These are phyloP conservation scores for Periconia digitata DNA, from an alignment of 2,329 filamentous ascomycete species.

Conservation along the genomic window DNA sequence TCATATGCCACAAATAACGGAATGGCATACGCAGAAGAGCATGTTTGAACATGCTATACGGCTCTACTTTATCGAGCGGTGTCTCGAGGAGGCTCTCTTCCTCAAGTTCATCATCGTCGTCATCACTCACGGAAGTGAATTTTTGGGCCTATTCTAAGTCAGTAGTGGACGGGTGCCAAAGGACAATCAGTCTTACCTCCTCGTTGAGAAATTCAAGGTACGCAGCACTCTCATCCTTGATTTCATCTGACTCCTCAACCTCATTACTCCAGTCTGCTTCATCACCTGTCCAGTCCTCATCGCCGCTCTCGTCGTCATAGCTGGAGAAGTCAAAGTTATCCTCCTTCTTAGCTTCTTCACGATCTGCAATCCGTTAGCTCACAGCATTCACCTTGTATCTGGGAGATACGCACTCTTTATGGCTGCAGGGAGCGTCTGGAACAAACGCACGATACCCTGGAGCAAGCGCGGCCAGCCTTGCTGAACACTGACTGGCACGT, in stretches of 20 bases:
- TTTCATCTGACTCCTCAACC: conserved; percentile 65
- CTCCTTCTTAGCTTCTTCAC: conserved; percentile 85
- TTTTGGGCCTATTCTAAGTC: conserved; percentile 68
- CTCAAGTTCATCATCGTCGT: conserved; percentile 87
- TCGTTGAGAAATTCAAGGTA: conserved; percentile 96
- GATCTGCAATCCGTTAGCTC: conserved; percentile 56
- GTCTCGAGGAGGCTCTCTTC: conserved; percentile 92
- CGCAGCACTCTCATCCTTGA: conserved; percentile 86
- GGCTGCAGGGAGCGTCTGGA: conserved; percentile 85
- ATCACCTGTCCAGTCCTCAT: conserved; percentile 79
- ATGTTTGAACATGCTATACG: conserved; percentile 84
- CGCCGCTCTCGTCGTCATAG: conserved; percentile 72
- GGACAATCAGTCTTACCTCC: conserved; percentile 59
- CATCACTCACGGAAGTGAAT: conserved; percentile 71
- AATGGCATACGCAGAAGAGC: conserved; percentile 69
- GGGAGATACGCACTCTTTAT: conserved; percentile 68
- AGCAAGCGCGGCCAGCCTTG: conserved; percentile 93
- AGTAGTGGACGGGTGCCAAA: conserved; percentile 29
- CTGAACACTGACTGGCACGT: conserved; percentile 89
- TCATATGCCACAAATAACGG: background rate
- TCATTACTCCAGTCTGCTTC: conserved; percentile 70
- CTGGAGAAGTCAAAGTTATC: conserved; percentile 78
- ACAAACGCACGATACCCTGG: conserved; percentile 84
- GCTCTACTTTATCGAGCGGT: conserved; percentile 91
- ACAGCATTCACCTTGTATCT: conserved; percentile 10